Conservation (phyloP, 257 asterid genomes). For the Rehmannia glutinosa region DNA sequence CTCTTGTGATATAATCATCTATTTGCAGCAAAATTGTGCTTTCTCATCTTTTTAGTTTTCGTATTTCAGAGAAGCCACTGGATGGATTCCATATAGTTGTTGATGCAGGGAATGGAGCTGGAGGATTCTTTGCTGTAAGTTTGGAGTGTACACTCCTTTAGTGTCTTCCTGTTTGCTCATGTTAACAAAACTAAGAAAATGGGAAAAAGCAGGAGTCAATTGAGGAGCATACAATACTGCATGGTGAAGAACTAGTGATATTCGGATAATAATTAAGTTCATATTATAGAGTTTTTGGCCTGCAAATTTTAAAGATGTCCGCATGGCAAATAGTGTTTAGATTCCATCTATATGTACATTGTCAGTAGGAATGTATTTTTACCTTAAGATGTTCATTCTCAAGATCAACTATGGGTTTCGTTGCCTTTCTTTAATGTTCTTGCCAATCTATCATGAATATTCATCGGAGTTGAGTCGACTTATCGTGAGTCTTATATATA, state of each 20-base stretch:
- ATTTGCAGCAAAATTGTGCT: constrained; percentile 14
- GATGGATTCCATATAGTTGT: constrained; percentile 97
- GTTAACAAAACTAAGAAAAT: neutral
- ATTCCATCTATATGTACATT: neutral
- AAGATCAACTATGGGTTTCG: neutral
- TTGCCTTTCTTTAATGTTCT: neutral
- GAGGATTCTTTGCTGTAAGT: constrained; percentile 96
- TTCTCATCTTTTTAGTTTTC: constrained; percentile 24
- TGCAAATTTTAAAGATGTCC: constrained; percentile 11
- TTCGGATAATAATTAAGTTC: neutral
- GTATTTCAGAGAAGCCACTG: constrained; percentile 84
- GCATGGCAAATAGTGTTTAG: neutral
- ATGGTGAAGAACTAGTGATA: neutral
- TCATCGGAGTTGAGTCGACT: neutral
- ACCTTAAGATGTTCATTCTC: neutral
- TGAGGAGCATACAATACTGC: neutral
- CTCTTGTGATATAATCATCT: constrained; percentile 9
- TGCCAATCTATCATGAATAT: constrained; percentile 2
- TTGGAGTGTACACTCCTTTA: constrained; percentile 15
- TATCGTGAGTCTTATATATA: neutral
- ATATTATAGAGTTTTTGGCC: neutral
- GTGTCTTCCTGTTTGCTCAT: neutral
- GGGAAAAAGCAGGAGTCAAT: neutral
- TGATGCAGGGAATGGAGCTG: constrained; percentile 99
- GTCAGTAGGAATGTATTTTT: neutral